Base-by-base conservation (phyloP, 495 filamentous ascomycete species). In the Hypomontagnella monticulosa region DNA sequence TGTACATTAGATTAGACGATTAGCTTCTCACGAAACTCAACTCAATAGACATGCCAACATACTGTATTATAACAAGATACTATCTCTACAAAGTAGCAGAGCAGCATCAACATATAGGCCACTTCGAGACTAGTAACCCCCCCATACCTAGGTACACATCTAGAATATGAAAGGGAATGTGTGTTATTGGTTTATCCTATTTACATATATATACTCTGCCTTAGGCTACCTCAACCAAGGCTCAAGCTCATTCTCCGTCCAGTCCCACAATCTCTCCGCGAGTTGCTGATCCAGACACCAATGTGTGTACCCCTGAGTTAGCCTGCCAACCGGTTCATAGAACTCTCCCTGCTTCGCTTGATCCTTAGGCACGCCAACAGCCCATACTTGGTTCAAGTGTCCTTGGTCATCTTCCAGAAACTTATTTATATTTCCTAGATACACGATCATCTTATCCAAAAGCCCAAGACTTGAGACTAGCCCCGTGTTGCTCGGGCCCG, bases 321-420 rank as follows among this genome's bases (percentile, higher is more conserved):
- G 41, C 8, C 41, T 49, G 15, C 60, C 66, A 4, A 69, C 53
- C 6, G 66, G 66, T 18, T 55, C 54, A 30, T 69, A 69, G 12
- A 59, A 53, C 42, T 55, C 66, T 0, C 66, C 66, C 37, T 47
- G 51, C 36, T 53, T 61, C 27, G 44, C 37, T n/a, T 38, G 18
- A 2, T 49, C 56, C 38, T 53, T 40, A 14, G 41, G 27, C n/a
- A 54, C 51, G 4, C 52, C 51, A 12, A 61, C 56, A 18, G 85
- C 85, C 83, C 82, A 90, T 15, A 89, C 75, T 68, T 86, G 83
- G 66, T 85, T 89, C 54, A 79, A 67, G 0, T 84, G 80, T 4
- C 88, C 85, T 10, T 79, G 56, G 1, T 81, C 58, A 9, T 38
- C 36, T 0, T 51, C 30, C 0, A 53, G 38, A n/a, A 54, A 38